Base-by-base conservation (phyloP, 306 rosid genomes). In the Corylus heterophylla region DNA sequence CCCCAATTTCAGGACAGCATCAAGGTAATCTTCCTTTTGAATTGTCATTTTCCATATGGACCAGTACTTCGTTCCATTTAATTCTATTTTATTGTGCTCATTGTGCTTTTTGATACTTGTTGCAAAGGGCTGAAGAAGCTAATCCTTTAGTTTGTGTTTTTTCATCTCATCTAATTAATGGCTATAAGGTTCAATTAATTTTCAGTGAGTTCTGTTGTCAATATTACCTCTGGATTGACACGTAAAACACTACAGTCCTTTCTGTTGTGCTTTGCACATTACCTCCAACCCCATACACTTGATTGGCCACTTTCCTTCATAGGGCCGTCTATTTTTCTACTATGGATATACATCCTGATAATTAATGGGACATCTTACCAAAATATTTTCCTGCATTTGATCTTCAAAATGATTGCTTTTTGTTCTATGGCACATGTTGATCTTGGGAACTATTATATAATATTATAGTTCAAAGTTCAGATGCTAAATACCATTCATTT, bases 1-100 rank as follows among this genome's bases (percentile, higher is more conserved):
- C 78, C 92, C 31, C 92, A 91, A 10, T 95, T 89, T 85, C 94
- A 89, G 22, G 98, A 95, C 42, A 90, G 86, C 87, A 89, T 95
- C 69, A 85, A 69, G 97, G 99, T 93, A 86, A 86, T 8, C 17
- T 17, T 74, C n/a, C 50, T 52, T 59, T 69, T 42, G 59, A 61
- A 18, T 20, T 18, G 5, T 49, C 37, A 20, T 61, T 22, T 58
- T 4, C 18, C 2, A 29, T 69, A 4, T 78, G 63, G 49, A 49
- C 20, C 16, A 59, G 9, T 18, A 50, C 27, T 50, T 73, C 48
- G 27, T 77, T 27, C 12, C 12, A 22, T n/a, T 75, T 71, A 47
- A 49, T 25, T 75, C 68, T 61, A 27, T 37, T 76, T 73, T 71
- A 39, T 6, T 37, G 35, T 42, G 55, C 31, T 44, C 75, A 64